Percentiles rank a stretch among this genome's conserved stretches.
Evolutionary conservation across 2,329 filamentous ascomycete species (phyloP).

Genomic region (Alternaria triticina): DNA sequence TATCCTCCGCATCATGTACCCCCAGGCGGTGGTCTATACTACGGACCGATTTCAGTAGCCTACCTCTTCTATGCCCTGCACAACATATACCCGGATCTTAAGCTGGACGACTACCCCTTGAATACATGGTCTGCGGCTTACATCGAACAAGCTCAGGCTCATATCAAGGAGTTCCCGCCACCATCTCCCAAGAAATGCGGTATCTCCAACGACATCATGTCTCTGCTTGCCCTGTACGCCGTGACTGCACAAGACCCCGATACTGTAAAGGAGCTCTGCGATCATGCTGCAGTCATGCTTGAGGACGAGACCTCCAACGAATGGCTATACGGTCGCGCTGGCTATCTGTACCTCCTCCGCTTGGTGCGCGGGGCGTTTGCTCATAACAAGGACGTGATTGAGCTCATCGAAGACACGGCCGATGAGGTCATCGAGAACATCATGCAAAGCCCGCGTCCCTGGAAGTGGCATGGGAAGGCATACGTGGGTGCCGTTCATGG

Average conservation of each 20-base stretch:
- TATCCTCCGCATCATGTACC: constrained; percentile 55
- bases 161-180: constrained; percentile 57
- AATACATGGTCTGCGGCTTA: constrained; percentile 59
- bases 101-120: constrained; percentile 54
- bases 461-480: constrained; percentile 68
- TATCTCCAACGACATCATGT: constrained; percentile 59
- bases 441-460: constrained; percentile 61
- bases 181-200: constrained; percentile 56
- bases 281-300: constrained; percentile 56
- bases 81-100: constrained; percentile 56
- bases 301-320: constrained; percentile 63
- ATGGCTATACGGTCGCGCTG: constrained; percentile 70
- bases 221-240: constrained; percentile 57
- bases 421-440: constrained; percentile 66
- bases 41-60: constrained; percentile 57
- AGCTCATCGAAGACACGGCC: constrained; percentile 61
- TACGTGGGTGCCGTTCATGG: constrained; percentile 74
- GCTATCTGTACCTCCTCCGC: constrained; percentile 71
- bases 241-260: constrained; percentile 58
- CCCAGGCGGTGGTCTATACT: constrained; percentile 58
- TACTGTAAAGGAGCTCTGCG: constrained; percentile 58
- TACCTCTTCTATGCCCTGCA: constrained; percentile 59
- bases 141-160: constrained; percentile 57
- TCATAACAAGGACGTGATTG: constrained; percentile 56
- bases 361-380: constrained; percentile 65